Evolutionary conservation across 257 asterid species (phyloP), one percentile per base, ranked within the genome.

Genomic region (Plantago elongata): DNA sequence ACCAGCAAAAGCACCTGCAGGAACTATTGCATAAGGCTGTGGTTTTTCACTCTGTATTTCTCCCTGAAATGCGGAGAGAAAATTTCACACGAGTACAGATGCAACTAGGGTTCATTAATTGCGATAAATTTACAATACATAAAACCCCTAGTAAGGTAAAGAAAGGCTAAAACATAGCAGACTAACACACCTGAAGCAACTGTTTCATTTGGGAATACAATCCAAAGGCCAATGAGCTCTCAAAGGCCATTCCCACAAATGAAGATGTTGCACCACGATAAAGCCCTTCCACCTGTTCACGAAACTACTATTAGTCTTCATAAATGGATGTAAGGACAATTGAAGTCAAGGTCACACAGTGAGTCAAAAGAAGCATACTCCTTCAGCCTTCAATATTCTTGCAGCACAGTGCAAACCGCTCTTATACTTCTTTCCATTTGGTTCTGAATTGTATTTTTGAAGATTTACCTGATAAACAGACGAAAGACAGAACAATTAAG

Each of bases 191-290:
- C 98, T 86, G 96, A 52, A 92, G 81, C 17, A 76, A 80, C 64
- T 68, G 74, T 72, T 89, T 92, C 66, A 95, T 70, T 65, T 92
- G 99, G 11, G 96, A 89, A 78, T 89, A 92, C 65, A 89, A 79
- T 71, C 99, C 99, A 72, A 89, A 92, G 59, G 79, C 82, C 64
- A 92, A 90, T 66, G 99, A 89, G 69, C 97, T 84, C 80, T 92
- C 99, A 64, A 86, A 73, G 60, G 99, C 93, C 96, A 92, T 82
- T 56, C 96, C 96, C 51, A 89, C 74, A 69, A 92, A 88, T 43
- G 99, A 89, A 74, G 97, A 76, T 51, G 99, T 81, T 14, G 95
- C 97, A 43, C 99, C 96, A 48, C 89, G 82, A 63, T 91, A 92
- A 51, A 88, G 89, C 64, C 99, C 99, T 81, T 83, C 80, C 66